Base-by-base conservation (phyloP, 176 grass and related monocot genomes). In the Tuctoria greenei region DNA sequence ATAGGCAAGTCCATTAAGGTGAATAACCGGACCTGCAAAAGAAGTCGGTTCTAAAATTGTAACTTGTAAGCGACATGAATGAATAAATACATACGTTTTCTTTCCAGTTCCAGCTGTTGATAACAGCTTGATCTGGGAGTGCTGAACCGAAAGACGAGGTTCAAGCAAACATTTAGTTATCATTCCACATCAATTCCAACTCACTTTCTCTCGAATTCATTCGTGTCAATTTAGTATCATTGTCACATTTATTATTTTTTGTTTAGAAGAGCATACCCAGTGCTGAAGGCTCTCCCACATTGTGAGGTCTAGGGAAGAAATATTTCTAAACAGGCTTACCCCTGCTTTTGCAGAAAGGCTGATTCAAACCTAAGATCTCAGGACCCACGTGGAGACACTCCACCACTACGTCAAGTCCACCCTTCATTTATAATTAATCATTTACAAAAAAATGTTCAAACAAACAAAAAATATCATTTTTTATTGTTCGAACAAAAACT, bases 1-100 rank as follows among this genome's bases (percentile, higher is more conserved):
- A 98, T 88, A 21, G 95, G 89, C 81, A 82, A 90, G 73, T 94
- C 95, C 86, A 94, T 89, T 75, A 94, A 78, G 25, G 79, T 86
- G 73, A 92, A 98, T 72, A 98, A 90, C 13, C 91, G 85, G 42
- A 94, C 95, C 94, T 97, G 72, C 55, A 86, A 61, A 77, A 74
- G 6, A 24, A 52, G 37, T 63, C 71, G 70, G 60, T 1, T 39
- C 17, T 67, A 57, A 40, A 65, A 13, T 47, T 42, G 36, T 54
- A 40, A 65, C 12, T 47, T 42, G 36, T 44, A 35, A 20, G 61
- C 40, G 37, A 62, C 17, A 39, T 45, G 6, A 39, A 52, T 50
- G 14, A 83, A 26, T 34, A 75, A 54, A 59, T 47, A 61, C 9
- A 61, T 9, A 12, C 0, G 5, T n/a, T 12, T 11, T 25, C 26